Evolutionary conservation across 805 yeast genomes (phyloP).

Genomic region (Maudiozyma serrabonitensis): DNA sequence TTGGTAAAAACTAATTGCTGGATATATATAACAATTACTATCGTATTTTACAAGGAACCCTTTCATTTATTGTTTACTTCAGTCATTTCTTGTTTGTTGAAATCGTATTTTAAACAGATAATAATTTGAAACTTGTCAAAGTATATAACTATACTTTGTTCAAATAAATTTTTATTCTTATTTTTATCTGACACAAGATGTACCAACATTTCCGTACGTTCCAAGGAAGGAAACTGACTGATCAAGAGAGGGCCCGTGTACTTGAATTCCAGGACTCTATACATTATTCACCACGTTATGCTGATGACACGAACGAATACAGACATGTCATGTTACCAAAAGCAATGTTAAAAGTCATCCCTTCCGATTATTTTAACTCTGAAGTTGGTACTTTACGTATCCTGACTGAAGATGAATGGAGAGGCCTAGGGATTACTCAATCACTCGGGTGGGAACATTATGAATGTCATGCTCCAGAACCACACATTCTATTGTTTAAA

Average conservation of each 20-base stretch:
- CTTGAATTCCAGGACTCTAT: slow-evolving; percentile 88
- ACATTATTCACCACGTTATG: slow-evolving; percentile 85
- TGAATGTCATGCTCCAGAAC: slow-evolving; percentile 98
- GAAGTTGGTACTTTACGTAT: slow-evolving; percentile 92
- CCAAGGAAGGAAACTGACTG: slow-evolving; percentile 59
- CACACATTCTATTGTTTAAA: slow-evolving; percentile 85
- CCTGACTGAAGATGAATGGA: slow-evolving; percentile 92
- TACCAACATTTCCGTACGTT: slow-evolving; percentile 28
- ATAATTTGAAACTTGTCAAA: background rate
- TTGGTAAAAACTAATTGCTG: too few species aligned
- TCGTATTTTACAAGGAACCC: too few species aligned
- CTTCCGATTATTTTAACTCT: slow-evolving; percentile 85
- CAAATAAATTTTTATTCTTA: too few species aligned
- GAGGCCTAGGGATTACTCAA: slow-evolving; percentile 96
- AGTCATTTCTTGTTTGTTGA: too few species aligned
- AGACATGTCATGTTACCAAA: slow-evolving; percentile 96
- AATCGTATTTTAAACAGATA: background rate
- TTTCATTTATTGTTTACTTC: too few species aligned
- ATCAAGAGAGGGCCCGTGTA: slow-evolving; percentile 74
- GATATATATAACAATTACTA: too few species aligned
- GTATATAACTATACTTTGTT: background rate
- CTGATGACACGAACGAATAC: slow-evolving; percentile 87
- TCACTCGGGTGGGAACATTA: slow-evolving; percentile 97
- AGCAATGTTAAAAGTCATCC: slow-evolving; percentile 87
- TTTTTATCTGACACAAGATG: slow-evolving; percentile 8